Evolutionary conservation across 2,329 filamentous ascomycete species (phyloP), one percentile per base, ranked within the genome.

Genomic region (Alternaria brassicae): DNA sequence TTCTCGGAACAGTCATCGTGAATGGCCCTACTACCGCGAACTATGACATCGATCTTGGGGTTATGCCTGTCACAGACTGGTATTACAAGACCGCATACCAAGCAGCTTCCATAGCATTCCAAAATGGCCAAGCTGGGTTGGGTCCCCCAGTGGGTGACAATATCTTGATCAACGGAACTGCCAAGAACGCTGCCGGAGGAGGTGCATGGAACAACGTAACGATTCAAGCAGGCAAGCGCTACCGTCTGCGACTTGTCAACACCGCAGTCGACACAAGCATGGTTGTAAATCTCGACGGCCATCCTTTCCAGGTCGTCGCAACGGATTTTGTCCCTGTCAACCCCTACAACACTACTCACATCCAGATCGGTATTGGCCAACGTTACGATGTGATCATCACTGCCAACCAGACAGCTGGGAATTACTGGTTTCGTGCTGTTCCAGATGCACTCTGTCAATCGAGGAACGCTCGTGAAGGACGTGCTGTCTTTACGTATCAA

Each of bases 181-280:
- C 83, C 73, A 74, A 77, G 76, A 39, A 76, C 83, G 21, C 77
- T 81, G 66, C 68, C 21, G 77, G 74, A 28, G 63, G 68, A 19
- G 75, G 75, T 21, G 37, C 64, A 9, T 77, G 75, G 60, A 68
- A 70, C 61, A 67, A 65, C 9, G 72, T 75, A 7, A 68, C 57
- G 1, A 65, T 76, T 6, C 65, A 68, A 23, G 50, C 62, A 4
- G 83, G 83, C 52, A 83, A 81, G 73, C 81, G 73, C 6, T 83
- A 89, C 68, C 84, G 85, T 12, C 79, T 85, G 10, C 83, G 87
- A 2, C 79, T 89, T 53, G 80, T 88, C 69, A 89, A 89, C 74
- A 72, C 81, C 7, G 69, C 73, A 17, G 65, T 75, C 4, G 72
- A 74, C 37, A 63, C 62, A 13, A 62, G 63, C 28, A 52, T 73